Evolutionary conservation across 306 rosid genomes (phyloP), one percentile per base, ranked within the genome.

Genomic region (Hylodesmum podocarpum): DNA sequence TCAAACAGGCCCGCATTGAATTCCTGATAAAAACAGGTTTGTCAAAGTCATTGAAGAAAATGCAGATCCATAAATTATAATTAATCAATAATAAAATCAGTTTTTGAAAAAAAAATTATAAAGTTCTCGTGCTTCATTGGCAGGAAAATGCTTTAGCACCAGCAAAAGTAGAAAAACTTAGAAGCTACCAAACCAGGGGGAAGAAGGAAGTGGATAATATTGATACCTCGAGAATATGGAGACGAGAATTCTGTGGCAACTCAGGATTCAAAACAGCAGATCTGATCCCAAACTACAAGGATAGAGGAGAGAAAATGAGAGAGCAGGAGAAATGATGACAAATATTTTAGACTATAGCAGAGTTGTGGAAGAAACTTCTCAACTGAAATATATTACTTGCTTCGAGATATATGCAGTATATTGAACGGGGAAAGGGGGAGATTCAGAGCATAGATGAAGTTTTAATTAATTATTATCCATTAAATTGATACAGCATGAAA

Each of bases 1-100:
- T 95, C 99, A 67, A 95, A 95, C 51, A 95, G 96, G 70, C 99
- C 97, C 6, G 97, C 99, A 79, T 92, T 95, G 91, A 95, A 95
- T 83, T 92, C 99, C 99, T 95, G 92, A 82, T 64, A 59, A 86
- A 69, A 64, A 53, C 83, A 78, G 68, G 49, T 66, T 70, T 19
- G 54, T 33, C 64, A 80, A 77, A 70, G 70, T 33, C 22, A 28
- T 29, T 59, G 57, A 37, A 68, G 62, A 50, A 79, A 65, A 71
- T 36, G 16, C 16, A 40, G 15, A 70, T 46, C 62, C 64, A 51
- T 54, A 55, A 76, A 58, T 31, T 54, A 68, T 31, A 73, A 57
- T 58, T 8, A 55, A 16, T 39, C 19, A 64, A 46, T 15, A 49
- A 65, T 40, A 73, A 67, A 50, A 22, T 31, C 25, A 27, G 6